phyloP scores from a whole-genome alignment of 495 filamentous ascomycete genomes.

The Tuber aestivum region DNA sequence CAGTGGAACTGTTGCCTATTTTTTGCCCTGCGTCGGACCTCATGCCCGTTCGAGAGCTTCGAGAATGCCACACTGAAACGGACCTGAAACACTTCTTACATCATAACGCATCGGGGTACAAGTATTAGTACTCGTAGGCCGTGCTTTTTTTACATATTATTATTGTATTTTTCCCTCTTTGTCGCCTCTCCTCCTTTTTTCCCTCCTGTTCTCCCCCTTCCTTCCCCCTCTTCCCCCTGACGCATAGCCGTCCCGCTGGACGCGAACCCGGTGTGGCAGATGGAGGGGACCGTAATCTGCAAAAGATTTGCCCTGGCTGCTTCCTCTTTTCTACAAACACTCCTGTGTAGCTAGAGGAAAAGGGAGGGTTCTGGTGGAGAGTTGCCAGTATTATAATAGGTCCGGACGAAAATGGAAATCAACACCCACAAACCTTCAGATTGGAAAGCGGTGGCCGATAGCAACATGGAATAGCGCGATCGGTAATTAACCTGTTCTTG shows the following conservation, averaged over 20 bases:
- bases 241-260: slow-evolving; percentile 24
- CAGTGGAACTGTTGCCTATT: slow-evolving; percentile 8
- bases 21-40: slow-evolving; percentile 36
- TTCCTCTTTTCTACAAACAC: neutral
- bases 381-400: neutral
- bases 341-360: neutral
- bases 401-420: neutral
- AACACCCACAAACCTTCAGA: no score
- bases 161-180: neutral
- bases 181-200: neutral
- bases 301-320: neutral
- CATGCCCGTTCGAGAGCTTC: slow-evolving; percentile 37
- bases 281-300: neutral
- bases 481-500: no score
- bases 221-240: slow-evolving; percentile 9
- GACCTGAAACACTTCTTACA: slow-evolving; percentile 32
- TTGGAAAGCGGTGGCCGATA: no score
- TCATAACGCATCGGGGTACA: slow-evolving; percentile 23
- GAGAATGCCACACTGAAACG: slow-evolving; percentile 37
- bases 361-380: neutral
- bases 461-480: no score
- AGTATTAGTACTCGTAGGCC: slow-evolving; percentile 5
- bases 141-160: slow-evolving; percentile 12
- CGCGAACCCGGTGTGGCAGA: slow-evolving; percentile 22
- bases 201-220: neutral